Evolutionary conservation across 148 eudicot species (phyloP), one percentile per base, ranked within the genome.

Genomic region (Mesembryanthemum crystallinum): DNA sequence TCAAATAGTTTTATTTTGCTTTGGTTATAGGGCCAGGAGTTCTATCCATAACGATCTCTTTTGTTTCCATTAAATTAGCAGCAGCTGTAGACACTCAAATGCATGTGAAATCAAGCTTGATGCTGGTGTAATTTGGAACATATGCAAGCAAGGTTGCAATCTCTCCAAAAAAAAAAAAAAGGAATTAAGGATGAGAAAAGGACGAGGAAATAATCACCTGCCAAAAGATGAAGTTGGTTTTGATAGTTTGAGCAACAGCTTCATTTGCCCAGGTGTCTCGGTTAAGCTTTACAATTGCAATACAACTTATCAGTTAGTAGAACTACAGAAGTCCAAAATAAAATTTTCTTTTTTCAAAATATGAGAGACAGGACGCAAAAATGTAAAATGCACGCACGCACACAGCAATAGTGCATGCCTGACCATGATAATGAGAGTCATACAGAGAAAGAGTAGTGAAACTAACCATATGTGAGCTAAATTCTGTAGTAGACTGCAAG

Each of bases 261-360:
- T 95, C 99, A 88, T 95, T 92, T 43, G 92, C 96, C 99, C 99
- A 95, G 71, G 99, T 95, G 81, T 92, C 99, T 35, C 99, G 89
- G 78, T 95, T 95, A 68, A 95, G 94, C 99, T 95, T 80, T 77
- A 86, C 67, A 83, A 35, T 74, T 43, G 28, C 37, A 74, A 39
- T 5, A 74, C 73, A 63, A 33, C 21, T 8, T 71, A 64, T 35
- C 9, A 76, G 77, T 79, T 14, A 80, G 45, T 47, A 80, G 42
- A 73, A 15, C 59, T 1, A 27, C 54, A 60, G 55, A 3, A 59
- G 58, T 43, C 42, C 35, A 76, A 32, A 71, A 37, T 3, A 57
- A n/a, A 13, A 67, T 33, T 21, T n/a, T 59, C 4, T 23, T 37
- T 43, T 20, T 72, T 54, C 8, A 35, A 32, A 42, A 76, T 7